These are phyloP conservation scores for Pseudopithomyces maydicus DNA, from an alignment of 2,329 filamentous ascomycete genomes.

Conservation along the genomic window DNA sequence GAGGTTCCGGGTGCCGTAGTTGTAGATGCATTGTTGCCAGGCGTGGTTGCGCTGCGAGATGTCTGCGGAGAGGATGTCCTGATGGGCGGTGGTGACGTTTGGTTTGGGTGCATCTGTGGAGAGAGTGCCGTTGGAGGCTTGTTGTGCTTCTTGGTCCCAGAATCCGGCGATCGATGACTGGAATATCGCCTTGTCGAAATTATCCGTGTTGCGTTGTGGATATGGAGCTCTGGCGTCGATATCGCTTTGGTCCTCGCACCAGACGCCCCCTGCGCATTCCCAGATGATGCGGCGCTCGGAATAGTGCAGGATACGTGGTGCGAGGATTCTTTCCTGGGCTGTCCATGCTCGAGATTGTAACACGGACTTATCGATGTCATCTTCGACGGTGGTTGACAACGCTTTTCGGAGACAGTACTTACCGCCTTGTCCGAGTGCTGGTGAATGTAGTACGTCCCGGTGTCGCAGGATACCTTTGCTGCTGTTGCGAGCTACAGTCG, in stretches of 20 bases:
- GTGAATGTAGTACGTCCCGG: neutral
- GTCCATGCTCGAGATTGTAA: neutral
- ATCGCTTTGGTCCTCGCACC: neutral
- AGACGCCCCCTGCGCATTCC: neutral
- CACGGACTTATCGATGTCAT: neutral
- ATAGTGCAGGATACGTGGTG: neutral
- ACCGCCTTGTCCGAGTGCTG: neutral
- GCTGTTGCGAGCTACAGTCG: neutral
- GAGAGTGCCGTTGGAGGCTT: neutral
- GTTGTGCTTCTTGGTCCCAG: neutral
- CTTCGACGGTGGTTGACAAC: neutral
- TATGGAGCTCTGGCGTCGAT: neutral
- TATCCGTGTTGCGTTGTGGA: neutral
- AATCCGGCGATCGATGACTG: neutral
- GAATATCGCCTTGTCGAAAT: neutral
- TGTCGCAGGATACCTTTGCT: neutral
- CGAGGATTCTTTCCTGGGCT: neutral
- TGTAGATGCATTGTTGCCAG: neutral
- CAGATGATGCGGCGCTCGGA: neutral
- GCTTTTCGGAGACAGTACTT: neutral
- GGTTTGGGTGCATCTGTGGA: neutral
- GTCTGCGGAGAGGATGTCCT: neutral
- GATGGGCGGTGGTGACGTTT: neutral
- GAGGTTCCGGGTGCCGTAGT: neutral
- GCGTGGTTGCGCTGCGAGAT: neutral